Conservation (phyloP, 768 basidiomycete genomes). For the Kwoniella newhampshirensis region DNA sequence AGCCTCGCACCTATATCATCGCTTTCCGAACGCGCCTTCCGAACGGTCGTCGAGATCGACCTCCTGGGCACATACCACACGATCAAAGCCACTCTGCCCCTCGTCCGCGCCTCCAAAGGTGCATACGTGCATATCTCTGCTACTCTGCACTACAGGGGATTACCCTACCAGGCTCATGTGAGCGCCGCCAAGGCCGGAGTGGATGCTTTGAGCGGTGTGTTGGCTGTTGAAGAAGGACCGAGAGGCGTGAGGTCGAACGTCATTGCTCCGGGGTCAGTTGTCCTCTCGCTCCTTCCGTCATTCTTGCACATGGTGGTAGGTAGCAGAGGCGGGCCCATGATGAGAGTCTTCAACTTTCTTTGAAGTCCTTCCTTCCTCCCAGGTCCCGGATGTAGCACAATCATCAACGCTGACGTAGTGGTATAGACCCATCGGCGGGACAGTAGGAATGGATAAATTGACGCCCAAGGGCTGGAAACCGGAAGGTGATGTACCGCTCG, state of each 20-base stretch:
- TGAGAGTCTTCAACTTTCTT: too few relatives aligned
- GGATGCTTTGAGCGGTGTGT: slow-evolving; percentile 78
- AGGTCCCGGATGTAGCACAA: too few relatives aligned
- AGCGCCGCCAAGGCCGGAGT: slow-evolving; percentile 93
- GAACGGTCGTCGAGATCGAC: slow-evolving; percentile 90
- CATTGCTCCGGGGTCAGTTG: slow-evolving; percentile 53
- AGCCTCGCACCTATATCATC: slow-evolving; percentile 74
- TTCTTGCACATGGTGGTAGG: too few relatives aligned
- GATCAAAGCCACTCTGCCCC: slow-evolving; percentile 80
- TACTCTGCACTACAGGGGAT: slow-evolving; percentile 70
- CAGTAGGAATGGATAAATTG: slow-evolving; percentile 62
- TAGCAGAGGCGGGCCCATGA: too few relatives aligned
- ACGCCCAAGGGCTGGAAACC: slow-evolving; percentile 39
- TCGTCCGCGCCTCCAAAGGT: slow-evolving; percentile 70
- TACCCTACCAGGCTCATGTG: slow-evolving; percentile 84
- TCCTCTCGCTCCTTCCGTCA: neutral
- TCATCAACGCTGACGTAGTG: too few relatives aligned
- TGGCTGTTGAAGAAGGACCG: slow-evolving; percentile 93
- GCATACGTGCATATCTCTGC: slow-evolving; percentile 87
- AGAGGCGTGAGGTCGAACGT: slow-evolving; percentile 80
- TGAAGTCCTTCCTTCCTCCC: too few relatives aligned
- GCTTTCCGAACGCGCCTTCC: slow-evolving; percentile 85
- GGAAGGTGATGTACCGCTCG: slow-evolving; percentile 33
- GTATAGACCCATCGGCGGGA: slow-evolving; percentile 67
- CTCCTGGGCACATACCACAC: slow-evolving; percentile 91